A percentile compares a stretch with the other conserved stretches of the same genome.
Conservation (phyloP, 1,284 basidiomycete genomes). For the Leucoagaricus sp. region DNA sequence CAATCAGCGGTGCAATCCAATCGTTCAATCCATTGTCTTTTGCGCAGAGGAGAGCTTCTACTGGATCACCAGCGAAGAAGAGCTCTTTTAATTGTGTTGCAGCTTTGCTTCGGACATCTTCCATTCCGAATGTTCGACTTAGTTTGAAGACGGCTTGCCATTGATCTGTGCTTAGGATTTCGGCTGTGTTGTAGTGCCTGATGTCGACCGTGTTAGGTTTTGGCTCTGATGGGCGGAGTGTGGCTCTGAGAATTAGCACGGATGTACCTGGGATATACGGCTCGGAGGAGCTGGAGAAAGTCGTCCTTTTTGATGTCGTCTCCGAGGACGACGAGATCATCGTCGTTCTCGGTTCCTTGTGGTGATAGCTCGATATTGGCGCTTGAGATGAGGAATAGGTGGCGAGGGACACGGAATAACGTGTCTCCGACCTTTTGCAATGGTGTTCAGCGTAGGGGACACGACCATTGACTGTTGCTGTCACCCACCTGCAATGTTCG, state of each 20-base stretch:
- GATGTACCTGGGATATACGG: constrained; percentile 8
- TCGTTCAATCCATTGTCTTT: constrained; percentile 9
- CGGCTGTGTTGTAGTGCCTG: constrained; percentile 6
- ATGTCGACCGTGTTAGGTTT: neutral
- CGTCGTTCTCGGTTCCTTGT: too few species aligned
- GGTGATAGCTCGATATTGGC: too few species aligned
- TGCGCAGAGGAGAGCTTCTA: constrained; percentile 8
- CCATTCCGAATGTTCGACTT: constrained; percentile 1
- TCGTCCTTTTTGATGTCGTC: too few species aligned
- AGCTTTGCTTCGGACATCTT: constrained; percentile 2
- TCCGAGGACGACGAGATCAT: too few species aligned
- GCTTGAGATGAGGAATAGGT: too few species aligned
- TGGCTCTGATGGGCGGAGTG: neutral
- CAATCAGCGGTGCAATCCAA: constrained; percentile 8
- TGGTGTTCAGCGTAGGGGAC: too few species aligned
- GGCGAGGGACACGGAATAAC: too few species aligned
- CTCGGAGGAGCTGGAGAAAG: too few species aligned
- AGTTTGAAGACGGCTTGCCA: constrained; percentile 9
- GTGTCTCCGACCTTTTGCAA: too few species aligned
- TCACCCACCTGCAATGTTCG: too few species aligned
- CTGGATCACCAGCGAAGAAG: constrained; percentile 9
- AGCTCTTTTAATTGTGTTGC: constrained; percentile 8
- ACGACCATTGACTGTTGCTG: too few species aligned
- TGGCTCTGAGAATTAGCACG: too few species aligned
- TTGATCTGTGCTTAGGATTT: neutral